A percentile compares a stretch with the other conserved stretches of the same genome.
phyloP scores from a whole-genome alignment of 805 yeast genomes.

The Wickerhamiella cacticola region DNA sequence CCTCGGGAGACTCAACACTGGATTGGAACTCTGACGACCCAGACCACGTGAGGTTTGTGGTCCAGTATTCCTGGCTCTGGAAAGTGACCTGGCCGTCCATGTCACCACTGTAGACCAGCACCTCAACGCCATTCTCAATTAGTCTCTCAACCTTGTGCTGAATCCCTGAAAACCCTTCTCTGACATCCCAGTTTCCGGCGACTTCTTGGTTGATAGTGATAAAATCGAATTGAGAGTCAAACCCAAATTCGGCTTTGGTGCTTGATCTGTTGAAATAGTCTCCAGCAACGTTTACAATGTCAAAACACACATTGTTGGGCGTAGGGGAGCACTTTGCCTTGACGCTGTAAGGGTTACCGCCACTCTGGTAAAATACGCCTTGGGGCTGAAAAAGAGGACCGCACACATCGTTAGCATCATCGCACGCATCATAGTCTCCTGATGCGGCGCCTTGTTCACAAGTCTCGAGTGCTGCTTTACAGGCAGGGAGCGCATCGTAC shows the following conservation, averaged over 20 bases:
- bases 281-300: constrained; percentile 52
- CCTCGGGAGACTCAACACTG: constrained; percentile 24
- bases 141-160: constrained; percentile 47
- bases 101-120: constrained; percentile 86
- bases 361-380: constrained; percentile 37
- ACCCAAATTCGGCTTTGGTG: constrained; percentile 63
- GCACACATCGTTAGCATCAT: constrained; percentile 27
- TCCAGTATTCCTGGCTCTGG: constrained; percentile 87
- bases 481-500: constrained; percentile 2
- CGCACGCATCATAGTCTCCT: constrained; percentile 42
- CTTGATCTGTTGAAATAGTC: constrained; percentile 53
- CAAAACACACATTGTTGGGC: constrained; percentile 36
- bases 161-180: constrained; percentile 52
- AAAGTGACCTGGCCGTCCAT: constrained; percentile 93
- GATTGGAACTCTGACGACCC: constrained; percentile 42
- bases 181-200: constrained; percentile 63
- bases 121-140: constrained; percentile 65
- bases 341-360: constrained; percentile 78
- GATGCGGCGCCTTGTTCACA: constrained; percentile 14
- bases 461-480: constrained; percentile 11
- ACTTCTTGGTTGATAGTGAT: constrained; percentile 67
- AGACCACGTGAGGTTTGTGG: constrained; percentile 56
- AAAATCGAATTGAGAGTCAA: constrained; percentile 44
- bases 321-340: constrained; percentile 38
- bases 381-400: neutral